phyloP scores from a whole-genome alignment of 192 early-diverging fungal genomes.

The Linnemannia elongata region DNA sequence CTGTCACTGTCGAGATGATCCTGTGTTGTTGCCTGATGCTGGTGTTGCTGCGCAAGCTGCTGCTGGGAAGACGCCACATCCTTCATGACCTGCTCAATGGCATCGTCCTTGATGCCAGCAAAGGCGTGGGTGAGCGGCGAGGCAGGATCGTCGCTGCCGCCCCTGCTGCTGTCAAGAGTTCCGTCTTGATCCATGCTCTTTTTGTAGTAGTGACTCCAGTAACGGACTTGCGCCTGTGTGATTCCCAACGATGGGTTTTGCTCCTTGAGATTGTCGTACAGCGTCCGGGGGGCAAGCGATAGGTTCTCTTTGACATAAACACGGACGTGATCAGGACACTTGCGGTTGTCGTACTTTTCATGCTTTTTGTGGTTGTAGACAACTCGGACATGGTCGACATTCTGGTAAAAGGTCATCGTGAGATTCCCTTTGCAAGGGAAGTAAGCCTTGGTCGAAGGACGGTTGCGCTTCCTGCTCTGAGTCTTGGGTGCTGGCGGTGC shows the following conservation, averaged over 20 bases:
- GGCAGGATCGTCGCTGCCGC: not conserved
- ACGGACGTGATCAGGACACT: slow-evolving; percentile 52
- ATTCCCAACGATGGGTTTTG: slow-evolving; percentile 31
- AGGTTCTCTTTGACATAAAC: slow-evolving; percentile 50
- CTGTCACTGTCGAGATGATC: slow-evolving; percentile 17
- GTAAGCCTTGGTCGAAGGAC: slow-evolving; percentile 49
- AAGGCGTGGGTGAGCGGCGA: slow-evolving; percentile 1
- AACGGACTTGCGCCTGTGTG: slow-evolving; percentile 53
- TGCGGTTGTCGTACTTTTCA: slow-evolving; percentile 54
- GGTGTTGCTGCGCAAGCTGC: not conserved
- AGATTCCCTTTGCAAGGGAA: slow-evolving; percentile 56
- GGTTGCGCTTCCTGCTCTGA: slow-evolving; percentile 50
- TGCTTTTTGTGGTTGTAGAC: slow-evolving; percentile 46
- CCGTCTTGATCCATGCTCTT: slow-evolving; percentile 34
- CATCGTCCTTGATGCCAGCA: not conserved
- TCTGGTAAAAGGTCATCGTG: slow-evolving; percentile 54
- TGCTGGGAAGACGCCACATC: not conserved
- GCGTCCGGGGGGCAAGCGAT: slow-evolving; percentile 24
- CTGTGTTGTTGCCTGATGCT: slow-evolving; percentile 10
- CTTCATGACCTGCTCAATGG: not conserved
- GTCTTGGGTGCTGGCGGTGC: slow-evolving; percentile 54
- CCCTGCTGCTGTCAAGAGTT: not conserved
- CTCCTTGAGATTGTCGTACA: slow-evolving; percentile 30
- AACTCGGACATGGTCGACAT: slow-evolving; percentile 48
- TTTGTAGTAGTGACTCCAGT: slow-evolving; percentile 53